Evolutionary conservation across 1,284 basidiomycete genomes (phyloP).

Genomic region (Testicularia cyperi): DNA sequence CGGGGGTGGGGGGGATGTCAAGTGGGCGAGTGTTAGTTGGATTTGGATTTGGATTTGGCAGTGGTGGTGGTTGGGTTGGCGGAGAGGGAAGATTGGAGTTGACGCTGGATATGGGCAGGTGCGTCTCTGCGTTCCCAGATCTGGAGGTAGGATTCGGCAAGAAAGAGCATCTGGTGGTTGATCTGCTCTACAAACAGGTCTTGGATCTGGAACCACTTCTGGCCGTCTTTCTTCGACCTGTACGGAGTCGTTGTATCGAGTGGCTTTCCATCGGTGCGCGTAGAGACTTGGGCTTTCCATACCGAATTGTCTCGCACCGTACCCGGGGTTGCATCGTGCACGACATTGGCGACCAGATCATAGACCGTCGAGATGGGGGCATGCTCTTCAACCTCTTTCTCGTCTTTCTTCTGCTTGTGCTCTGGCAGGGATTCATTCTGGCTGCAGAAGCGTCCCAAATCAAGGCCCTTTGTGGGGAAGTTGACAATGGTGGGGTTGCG

Average conservation of each 20-base stretch:
- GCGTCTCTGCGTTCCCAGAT: conserved; percentile 32
- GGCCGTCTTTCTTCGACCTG: conserved; percentile 68
- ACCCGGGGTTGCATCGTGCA: conserved; percentile 88
- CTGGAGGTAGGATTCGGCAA: conserved; percentile 88
- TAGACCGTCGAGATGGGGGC: conserved; percentile 67
- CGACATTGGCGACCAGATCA: conserved; percentile 93
- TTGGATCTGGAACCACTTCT: conserved; percentile 96
- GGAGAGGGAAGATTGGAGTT: no score
- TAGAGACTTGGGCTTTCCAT: conserved; percentile 88
- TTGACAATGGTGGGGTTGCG: conserved; percentile 99
- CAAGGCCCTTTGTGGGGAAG: conserved; percentile 84
- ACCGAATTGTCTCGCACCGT: conserved; percentile 80
- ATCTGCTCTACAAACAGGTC: conserved; percentile 95
- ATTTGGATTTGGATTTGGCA: no score
- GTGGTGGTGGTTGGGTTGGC: no score
- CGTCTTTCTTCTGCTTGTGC: no score
- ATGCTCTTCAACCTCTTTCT: no score
- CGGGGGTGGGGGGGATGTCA: no score
- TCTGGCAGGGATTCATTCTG: no score
- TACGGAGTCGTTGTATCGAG: not conserved
- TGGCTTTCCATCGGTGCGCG: conserved; percentile 61
- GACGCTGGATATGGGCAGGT: no score
- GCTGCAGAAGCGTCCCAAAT: conserved; percentile 25
- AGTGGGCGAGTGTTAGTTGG: no score
- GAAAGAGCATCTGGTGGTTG: conserved; percentile 93